Base-by-base conservation (phyloP, 1,284 basidiomycete genomes). In the Peniophora sp. region DNA sequence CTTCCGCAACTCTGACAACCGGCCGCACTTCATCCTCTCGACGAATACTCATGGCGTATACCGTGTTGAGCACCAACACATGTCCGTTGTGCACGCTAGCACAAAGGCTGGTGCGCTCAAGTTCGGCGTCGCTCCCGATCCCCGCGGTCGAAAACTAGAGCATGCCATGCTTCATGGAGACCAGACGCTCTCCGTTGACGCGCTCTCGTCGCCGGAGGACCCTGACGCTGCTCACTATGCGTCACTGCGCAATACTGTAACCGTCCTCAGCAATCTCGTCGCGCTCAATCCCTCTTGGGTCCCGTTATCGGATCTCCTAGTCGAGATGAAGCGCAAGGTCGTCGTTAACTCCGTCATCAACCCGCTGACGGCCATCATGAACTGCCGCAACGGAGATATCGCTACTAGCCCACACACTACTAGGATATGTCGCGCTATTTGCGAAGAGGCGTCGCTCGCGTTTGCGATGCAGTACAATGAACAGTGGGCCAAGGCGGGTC, bases 341-440 rank as follows among this genome's bases (percentile, higher is more conserved):
- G 90, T 88, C 32, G 80, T 92, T 56, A 95, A 97, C 65, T 75
- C 85, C 12, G 78, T 85, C 61, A 81, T 98, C 68, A 96, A 97
- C 63, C 85, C 95, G 0, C 74, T 98, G 55, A 92, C 93, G 0
- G 89, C 92, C 0, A 66, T 97, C 16, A 71, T 92, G 53, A 79
- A 82, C 45, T 89, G 92, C 59, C 76, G 79, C 50, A 97, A 97
- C 61, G 93, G 92, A 17, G 79, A 84, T 1, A 65, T 92, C 22
- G 74, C 85, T 59, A 61, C 64, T 5, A 67, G 76, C 10, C 49
- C 58, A 0, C 67, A 72, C 8, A 75, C 78, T 1, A 56, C 60
- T 6, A 67, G 66, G 24, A 68, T 89, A 47, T 66, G 77, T 52
- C 58, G 62, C 2, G 64, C 69, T 38, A 64, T 92, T 11, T 85